Base-by-base conservation (phyloP, 352 stramenopile species). In the Pythium volutum region DNA sequence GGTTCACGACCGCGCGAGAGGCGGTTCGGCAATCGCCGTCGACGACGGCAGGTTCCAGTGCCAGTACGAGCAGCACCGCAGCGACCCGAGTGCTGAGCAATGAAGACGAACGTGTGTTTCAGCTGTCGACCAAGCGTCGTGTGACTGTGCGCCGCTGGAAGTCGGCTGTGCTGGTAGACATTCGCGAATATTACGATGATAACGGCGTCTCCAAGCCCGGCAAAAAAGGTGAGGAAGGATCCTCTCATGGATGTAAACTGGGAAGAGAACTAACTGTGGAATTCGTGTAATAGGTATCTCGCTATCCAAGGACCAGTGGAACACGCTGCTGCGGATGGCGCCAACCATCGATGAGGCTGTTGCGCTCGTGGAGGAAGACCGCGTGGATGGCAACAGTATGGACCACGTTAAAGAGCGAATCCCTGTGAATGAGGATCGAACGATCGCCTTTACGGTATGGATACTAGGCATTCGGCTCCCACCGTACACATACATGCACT, bases 171-270 rank as follows among this genome's bases (percentile, higher is more conserved):
- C 65, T 88, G 18, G 70, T 92, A 20, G 80, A 93, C 47, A 81
- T 93, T 52, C 79, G 82, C 18, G 84, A 93, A 68, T 92, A 79
- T 58, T 93, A 91, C 60, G 74, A 90, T 33, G 74, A 79, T 45
- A 74, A 89, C 3, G 80, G 77, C 18, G 58, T 69, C 36, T 23
- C 52, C 18, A 89, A 90, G 68, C 83, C 81, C 20, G 79, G 80
- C 41, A 91, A 89, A 59, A 93, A 92, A 81, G 82, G 84, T 84
- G 49, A 3, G 25, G 7, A 34, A 8, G n/a, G 14, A 23, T 16
- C 25, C 4, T 36, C 4, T 10, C 42, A 43, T 50, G 25, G 38
- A 42, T 53, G 2, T 10, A 45, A 55, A 4, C 18, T 18, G 25
- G 16, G 36, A 48, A 2, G 18, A n/a, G n/a, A n/a, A n/a, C n/a